Conservation (phyloP, 2,329 filamentous ascomycete genomes). For the Periconia sp. region DNA sequence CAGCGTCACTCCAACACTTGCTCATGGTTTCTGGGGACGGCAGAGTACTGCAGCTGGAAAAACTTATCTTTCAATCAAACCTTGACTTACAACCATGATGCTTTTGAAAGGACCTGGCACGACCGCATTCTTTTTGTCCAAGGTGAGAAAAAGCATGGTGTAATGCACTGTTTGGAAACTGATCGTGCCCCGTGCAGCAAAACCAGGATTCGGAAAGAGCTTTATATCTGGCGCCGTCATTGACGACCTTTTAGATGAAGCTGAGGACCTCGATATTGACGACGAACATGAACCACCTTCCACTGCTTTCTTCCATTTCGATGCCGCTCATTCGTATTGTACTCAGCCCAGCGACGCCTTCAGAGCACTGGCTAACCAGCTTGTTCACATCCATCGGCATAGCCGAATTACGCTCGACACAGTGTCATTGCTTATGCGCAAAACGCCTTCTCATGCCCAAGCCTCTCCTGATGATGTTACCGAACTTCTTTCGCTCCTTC, state of each 20-base stretch:
- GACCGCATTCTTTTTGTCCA: slow-evolving; percentile 34
- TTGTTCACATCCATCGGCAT: slow-evolving; percentile 27
- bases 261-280: slow-evolving; percentile 23
- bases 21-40: slow-evolving; percentile 26
- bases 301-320: slow-evolving; percentile 29
- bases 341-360: slow-evolving; percentile 24
- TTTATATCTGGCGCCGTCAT: slow-evolving; percentile 25
- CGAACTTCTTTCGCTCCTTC: slow-evolving; percentile 24
- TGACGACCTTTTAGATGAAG: slow-evolving; percentile 21
- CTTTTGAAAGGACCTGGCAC: slow-evolving; percentile 23
- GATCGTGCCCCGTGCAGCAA: slow-evolving; percentile 17
- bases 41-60: slow-evolving; percentile 29
- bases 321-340: slow-evolving; percentile 14
- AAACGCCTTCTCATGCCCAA: slow-evolving; percentile 21
- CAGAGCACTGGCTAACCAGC: slow-evolving; percentile 24
- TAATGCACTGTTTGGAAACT: background rate
- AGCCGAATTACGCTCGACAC: slow-evolving; percentile 27
- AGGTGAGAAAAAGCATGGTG: slow-evolving; percentile 14
- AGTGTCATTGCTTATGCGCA: slow-evolving; percentile 28
- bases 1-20: slow-evolving; percentile 20
- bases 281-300: slow-evolving; percentile 23
- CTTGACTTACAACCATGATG: slow-evolving; percentile 19
- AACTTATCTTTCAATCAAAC: slow-evolving; percentile 17
- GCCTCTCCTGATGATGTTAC: slow-evolving; percentile 31
- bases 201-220: slow-evolving; percentile 34